Evolutionary conservation across 306 rosid genomes (phyloP), one percentile per base, ranked within the genome.

Genomic region (Medicago lupulina): DNA sequence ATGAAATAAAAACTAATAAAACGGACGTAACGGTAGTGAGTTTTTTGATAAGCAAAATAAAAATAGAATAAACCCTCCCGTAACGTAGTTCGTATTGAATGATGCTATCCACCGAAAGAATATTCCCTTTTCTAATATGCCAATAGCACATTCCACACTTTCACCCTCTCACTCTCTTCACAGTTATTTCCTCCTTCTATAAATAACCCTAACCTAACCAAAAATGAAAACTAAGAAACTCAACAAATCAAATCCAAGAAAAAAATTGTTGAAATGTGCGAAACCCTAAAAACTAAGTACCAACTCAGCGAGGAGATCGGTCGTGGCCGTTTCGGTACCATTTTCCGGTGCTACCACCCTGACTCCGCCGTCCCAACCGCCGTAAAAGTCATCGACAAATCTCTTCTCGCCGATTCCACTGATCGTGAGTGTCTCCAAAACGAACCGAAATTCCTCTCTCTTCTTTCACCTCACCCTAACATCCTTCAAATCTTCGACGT

Each of bases 271-370:
- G 61, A 17, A 71, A 95, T 95, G 97, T 86, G 90, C 44, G 87
- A 87, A 51, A 46, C 83, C 34, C 70, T 89, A 7, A 81, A 85
- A 21, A 47, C 61, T 11, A 80, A 90, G 3, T 92, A 92, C 93
- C 83, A 89, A 50, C 47, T 92, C 54, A 70, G 83, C 39, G 97
- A 95, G 16, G 98, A 92, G 73, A 90, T 95, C 61, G 98, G 97
- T 3, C 88, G 96, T 0, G 98, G 97, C 1, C 81, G 90, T 1
- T 90, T 95, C 81, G 97, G 97, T 63, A 92, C 86, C 63, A 84
- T 95, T 57, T 79, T 75, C 68, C 93, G 96, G 3, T 93, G 91
- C 44, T 87, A 84, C 67, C 64, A 87, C 69, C 86, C 85, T 0
- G 31, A 39, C 59, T 16, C 89, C 21, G 66, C 70, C 60, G 81